Evolutionary conservation across 2,329 filamentous ascomycete genomes (phyloP), one percentile per base, ranked within the genome.

Genomic region (Fusarium subglutinans): DNA sequence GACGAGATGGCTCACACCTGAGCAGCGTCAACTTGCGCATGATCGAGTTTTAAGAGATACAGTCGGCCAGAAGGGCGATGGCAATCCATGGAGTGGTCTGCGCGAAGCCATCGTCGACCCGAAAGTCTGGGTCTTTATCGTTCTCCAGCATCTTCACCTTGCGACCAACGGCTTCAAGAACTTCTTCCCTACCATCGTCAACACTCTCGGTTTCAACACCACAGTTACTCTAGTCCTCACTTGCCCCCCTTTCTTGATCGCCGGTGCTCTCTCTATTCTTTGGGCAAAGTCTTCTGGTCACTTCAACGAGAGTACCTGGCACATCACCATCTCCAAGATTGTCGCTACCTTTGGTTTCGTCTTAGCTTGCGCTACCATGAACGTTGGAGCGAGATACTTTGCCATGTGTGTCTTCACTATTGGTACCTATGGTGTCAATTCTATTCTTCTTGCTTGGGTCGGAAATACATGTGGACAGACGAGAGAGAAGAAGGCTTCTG

Each of bases 211-310:
- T 0, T 88, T 86, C 78, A 82, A 79, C 63, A 83, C 78, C 0
- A 88, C 84, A 0, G 81, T 87, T 38, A 88, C 87, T 0, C 81
- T 89, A 0, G 82, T 86, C 3, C 81, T 89, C 24, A 88, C 86
- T 1, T 85, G 84, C 41, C 87, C 87, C 0, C 87, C 87, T 0
- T 88, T 86, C 77, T 75, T 87, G 24, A 77, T 86, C 50, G 85
- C 87, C 0, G 85, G 69, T 7, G 35, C 63, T 17, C 43, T 76
- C 6, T 78, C 76, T 0, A 72, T 78, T 6, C 35, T 64, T 5
- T 76, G 77, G 43, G 73, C 76, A 1, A 77, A 67, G 48, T 78
- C 73, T 7, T 76, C 69, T 7, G 76, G 74, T 0, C 76, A 33
- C 77, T 75, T 66, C 37, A 78, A 75, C 24, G 71, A 73, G 35